phyloP scores from a whole-genome alignment of 352 stramenopile species.

The Phytopythium mirpurense region DNA sequence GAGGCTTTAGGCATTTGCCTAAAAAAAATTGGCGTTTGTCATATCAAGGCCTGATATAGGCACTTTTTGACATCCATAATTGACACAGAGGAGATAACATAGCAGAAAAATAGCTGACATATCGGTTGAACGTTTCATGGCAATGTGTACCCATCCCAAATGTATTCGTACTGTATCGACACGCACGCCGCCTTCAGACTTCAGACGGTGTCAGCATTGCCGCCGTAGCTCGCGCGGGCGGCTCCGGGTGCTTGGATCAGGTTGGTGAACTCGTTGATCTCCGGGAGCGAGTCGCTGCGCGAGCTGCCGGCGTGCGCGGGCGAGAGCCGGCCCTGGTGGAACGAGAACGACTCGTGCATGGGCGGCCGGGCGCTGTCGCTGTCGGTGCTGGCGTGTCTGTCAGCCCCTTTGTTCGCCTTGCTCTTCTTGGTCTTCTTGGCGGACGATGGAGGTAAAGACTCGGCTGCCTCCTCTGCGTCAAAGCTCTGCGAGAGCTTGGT shows the following conservation, averaged over 20 bases:
- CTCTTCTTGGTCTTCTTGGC: not conserved
- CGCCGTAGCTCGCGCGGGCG: slow-evolving; percentile 6
- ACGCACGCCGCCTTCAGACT: not conserved
- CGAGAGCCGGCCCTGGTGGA: slow-evolving; percentile 62
- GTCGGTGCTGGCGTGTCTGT: not conserved
- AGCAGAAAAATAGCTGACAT: too few species aligned
- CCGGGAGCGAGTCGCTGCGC: slow-evolving; percentile 46
- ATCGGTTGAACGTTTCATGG: too few species aligned
- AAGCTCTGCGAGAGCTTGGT: slow-evolving; percentile 10
- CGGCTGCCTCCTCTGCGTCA: too few species aligned
- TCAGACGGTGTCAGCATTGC: slow-evolving; percentile 1
- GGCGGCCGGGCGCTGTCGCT: not conserved
- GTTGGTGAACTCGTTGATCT: slow-evolving; percentile 71
- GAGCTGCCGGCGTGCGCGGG: slow-evolving; percentile 26
- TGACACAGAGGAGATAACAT: too few species aligned
- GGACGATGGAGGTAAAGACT: not conserved
- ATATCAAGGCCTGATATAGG: too few species aligned
- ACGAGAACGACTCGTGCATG: slow-evolving; percentile 24
- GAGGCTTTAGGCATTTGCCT: too few species aligned
- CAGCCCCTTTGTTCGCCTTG: not conserved
- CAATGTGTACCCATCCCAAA: too few species aligned
- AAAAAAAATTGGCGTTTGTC: too few species aligned
- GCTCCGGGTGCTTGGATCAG: slow-evolving; percentile 32
- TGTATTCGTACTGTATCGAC: too few species aligned
- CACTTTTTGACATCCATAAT: too few species aligned